Conservation (phyloP, 176 grass and related monocot species). For the Phoenix roebelenii region DNA sequence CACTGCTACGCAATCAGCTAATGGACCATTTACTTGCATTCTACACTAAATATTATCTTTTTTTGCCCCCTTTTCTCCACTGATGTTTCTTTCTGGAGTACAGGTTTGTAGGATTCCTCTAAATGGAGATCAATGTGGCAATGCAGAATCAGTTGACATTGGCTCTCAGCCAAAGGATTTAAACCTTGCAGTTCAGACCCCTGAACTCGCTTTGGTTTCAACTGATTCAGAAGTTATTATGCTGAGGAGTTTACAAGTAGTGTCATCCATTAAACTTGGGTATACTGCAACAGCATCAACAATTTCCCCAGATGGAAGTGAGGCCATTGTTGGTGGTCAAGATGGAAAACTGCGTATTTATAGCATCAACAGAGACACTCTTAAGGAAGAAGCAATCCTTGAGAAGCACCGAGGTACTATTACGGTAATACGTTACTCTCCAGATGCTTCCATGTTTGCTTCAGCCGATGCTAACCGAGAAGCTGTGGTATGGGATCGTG, state of each 20-base stretch:
- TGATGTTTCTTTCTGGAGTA: conserved; percentile 8
- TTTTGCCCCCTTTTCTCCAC: too few relatives aligned
- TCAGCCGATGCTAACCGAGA: conserved; percentile 86
- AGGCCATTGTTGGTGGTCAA: conserved; percentile 78
- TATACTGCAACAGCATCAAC: conserved; percentile 64
- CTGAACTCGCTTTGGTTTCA: conserved; percentile 62
- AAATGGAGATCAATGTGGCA: conserved; percentile 74
- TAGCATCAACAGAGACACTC: conserved; percentile 45
- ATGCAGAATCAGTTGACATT: conserved; percentile 63
- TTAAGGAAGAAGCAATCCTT: conserved; percentile 68
- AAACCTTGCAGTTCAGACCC: conserved; percentile 47
- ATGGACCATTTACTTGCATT: too few relatives aligned
- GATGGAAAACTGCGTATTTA: conserved; percentile 86
- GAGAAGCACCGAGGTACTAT: conserved; percentile 92
- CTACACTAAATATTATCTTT: too few relatives aligned
- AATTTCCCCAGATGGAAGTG: conserved; percentile 70
- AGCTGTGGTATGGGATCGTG: conserved; percentile 90
- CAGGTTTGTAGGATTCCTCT: conserved; percentile 78
- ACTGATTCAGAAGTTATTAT: conserved; percentile 68
- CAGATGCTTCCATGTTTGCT: conserved; percentile 92
- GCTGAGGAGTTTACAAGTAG: conserved; percentile 53
- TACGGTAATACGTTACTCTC: conserved; percentile 77
- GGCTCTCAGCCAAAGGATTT: conserved; percentile 85
- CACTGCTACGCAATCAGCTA: too few relatives aligned
- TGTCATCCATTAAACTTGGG: conserved; percentile 54